Conservation (phyloP, 1,284 basidiomycete species). For the Termitomyces sp. region DNA sequence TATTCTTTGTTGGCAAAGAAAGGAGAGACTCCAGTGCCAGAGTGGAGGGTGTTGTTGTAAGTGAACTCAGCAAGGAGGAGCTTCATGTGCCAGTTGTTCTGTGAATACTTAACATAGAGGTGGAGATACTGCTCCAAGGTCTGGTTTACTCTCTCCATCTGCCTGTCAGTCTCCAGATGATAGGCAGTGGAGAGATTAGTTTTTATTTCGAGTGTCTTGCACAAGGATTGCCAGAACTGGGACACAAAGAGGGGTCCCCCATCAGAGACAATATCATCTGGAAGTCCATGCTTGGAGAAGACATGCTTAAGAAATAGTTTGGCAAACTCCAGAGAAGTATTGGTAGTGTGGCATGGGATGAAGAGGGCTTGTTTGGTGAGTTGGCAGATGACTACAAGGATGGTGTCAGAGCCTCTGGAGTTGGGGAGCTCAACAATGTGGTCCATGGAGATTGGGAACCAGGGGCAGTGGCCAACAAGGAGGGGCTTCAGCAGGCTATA, state of each 20-base stretch:
- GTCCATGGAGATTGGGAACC: background rate
- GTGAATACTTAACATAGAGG: background rate
- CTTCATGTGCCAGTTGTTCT: background rate
- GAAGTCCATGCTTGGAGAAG: background rate
- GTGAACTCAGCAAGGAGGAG: background rate
- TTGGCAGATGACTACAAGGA: background rate
- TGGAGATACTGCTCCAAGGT: background rate
- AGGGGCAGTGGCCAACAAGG: background rate
- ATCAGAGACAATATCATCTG: too few relatives aligned
- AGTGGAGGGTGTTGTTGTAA: background rate
- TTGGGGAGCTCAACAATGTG: background rate
- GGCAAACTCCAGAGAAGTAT: background rate
- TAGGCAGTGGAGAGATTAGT: too few relatives aligned
- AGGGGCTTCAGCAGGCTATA: background rate
- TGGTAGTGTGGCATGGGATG: background rate
- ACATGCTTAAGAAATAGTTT: background rate
- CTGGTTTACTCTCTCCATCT: background rate
- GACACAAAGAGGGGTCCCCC: too few relatives aligned
- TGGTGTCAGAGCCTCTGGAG: background rate
- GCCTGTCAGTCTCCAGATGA: too few relatives aligned
- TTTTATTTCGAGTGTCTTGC: too few relatives aligned
- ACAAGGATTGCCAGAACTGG: too few relatives aligned
- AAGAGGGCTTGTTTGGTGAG: background rate
- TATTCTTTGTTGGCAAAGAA: background rate
- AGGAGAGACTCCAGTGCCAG: background rate